Evolutionary conservation across 2,329 filamentous ascomycete genomes (phyloP).

Genomic region (Colletotrichum navitas): DNA sequence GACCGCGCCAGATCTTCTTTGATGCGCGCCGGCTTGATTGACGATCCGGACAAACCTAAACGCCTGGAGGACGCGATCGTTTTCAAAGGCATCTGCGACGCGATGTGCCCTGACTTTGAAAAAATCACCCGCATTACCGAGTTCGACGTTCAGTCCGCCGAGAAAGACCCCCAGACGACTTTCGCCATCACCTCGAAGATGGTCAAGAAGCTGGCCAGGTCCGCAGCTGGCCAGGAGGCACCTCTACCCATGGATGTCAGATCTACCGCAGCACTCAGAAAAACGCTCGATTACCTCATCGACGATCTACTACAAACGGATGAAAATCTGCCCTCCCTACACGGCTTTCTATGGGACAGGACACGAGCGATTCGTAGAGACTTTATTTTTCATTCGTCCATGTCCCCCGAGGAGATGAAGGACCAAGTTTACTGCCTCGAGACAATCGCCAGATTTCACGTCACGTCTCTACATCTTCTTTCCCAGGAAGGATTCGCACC

Average conservation of each 20-base stretch:
- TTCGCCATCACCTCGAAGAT: slow-evolving; percentile 66
- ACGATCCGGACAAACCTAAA: slow-evolving; percentile 74
- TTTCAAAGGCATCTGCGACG: slow-evolving; percentile 76
- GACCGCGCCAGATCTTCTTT: slow-evolving; percentile 68
- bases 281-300: slow-evolving; percentile 73
- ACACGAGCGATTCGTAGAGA: slow-evolving; percentile 76
- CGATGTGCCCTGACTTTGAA: slow-evolving; percentile 78
- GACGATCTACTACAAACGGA: slow-evolving; percentile 69
- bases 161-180: slow-evolving; percentile 61
- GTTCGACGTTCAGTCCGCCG: slow-evolving; percentile 67
- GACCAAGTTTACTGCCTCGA: slow-evolving; percentile 74
- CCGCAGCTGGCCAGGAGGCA: slow-evolving; percentile 76
- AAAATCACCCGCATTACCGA: slow-evolving; percentile 73
- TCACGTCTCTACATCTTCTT: slow-evolving; percentile 73
- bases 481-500: slow-evolving; percentile 67
- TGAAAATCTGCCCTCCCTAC: slow-evolving; percentile 65
- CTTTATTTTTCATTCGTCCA: slow-evolving; percentile 75
- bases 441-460: slow-evolving; percentile 75
- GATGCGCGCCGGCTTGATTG: slow-evolving; percentile 71
- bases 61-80: slow-evolving; percentile 73
- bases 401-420: slow-evolving; percentile 68
- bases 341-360: slow-evolving; percentile 77
- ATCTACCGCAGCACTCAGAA: slow-evolving; percentile 68
- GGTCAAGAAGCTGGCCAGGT: slow-evolving; percentile 77
- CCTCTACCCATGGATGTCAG: slow-evolving; percentile 77